Base-by-base conservation (phyloP, 139 green algal genomes). In the Spirogloea muscicola region DNA sequence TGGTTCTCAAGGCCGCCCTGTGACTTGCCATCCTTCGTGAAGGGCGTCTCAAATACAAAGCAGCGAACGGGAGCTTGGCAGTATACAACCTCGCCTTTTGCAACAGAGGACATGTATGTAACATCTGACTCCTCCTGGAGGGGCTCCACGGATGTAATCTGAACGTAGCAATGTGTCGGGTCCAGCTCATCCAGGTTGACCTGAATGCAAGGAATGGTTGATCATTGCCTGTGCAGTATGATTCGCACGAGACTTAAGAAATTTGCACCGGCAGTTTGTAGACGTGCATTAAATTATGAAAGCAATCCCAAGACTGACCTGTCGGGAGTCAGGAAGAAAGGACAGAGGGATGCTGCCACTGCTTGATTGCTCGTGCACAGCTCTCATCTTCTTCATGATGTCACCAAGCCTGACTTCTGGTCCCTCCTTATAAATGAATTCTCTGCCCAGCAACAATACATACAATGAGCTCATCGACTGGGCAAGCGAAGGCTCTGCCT, bases 41-140 rank as follows among this genome's bases (percentile, higher is more conserved):
- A 82, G 16, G 68, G 68, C 43, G 74, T 82, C 29, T 82, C 74
- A 36, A 72, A 82, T 25, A 70, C 39, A 60, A 82, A 82, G 39
- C 74, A 62, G 1, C 21, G 25, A 27, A 46, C 27, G 18, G 52
- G 49, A n/a, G 52, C 44, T n/a, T n/a, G n/a, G n/a, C n/a, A n/a
- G n/a, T n/a, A n/a, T n/a, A n/a, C n/a, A n/a, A n/a, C n/a, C n/a
- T n/a, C n/a, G n/a, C n/a, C n/a, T 16, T 37, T 41, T 0, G 55
- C 51, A 25, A 37, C 38, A 6, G 25, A 36, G 5, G 67, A 33
- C 10, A 60, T 49, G 18, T 40, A 34, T 27, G 67, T 37, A 16
- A 40, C 31, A 0, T 79, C 70, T n/a, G 18, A 33, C 1, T 78
- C 39, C 33, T 38, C 72, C 9, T 58, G 36, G 13, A 79, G 52